Evolutionary conservation across 164 flowering plant species (phyloP), one percentile per base, ranked within the genome.

Genomic region (Tetrastigma voinierianum): DNA sequence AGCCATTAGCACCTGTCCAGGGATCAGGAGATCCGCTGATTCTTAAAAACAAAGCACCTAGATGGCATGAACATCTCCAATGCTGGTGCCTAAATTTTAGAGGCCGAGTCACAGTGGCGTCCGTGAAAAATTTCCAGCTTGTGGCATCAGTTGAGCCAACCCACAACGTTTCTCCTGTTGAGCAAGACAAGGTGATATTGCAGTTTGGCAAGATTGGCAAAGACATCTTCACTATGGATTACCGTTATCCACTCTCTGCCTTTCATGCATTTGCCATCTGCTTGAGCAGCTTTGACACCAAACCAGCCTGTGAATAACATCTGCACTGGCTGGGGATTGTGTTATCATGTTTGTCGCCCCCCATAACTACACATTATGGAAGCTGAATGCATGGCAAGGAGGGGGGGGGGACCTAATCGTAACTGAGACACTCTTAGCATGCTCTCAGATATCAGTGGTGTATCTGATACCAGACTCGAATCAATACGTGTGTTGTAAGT

Each of bases 171-270:
- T 64, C 84, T 1, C 60, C 67, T 2, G 79, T 68, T 25, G 88
- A 86, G 58, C 87, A 82, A 25, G 90, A 86, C 14, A 83, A 71
- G 70, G 80, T 84, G 6, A 83, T 84, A 47, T 57, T 87, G 68
- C 91, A 87, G 72, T 86, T 86, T 57, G 91, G 90, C 17, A 86
- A 86, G 70, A 75, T 86, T 57, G 90, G 88, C 13, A 86, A 84
- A 49, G 91, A 87, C 69, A 81, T 87, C 67, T 87, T 87, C 70
- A 87, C 91, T 17, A 84, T 87, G 89, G 89, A 87, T 51, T 87
- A 87, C 66, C 72, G 81, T 12, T 86, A 86, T 46, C 90, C 90
- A 2, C 77, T 83, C 16, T 83, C 87, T 62, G 84, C 87, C n/a
- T 81, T 83, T 62, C 87, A 83, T 64, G 87, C 84, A 25, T 83